Conservation (phyloP, 2,329 filamentous ascomycete species). For the Moelleriella libera region DNA sequence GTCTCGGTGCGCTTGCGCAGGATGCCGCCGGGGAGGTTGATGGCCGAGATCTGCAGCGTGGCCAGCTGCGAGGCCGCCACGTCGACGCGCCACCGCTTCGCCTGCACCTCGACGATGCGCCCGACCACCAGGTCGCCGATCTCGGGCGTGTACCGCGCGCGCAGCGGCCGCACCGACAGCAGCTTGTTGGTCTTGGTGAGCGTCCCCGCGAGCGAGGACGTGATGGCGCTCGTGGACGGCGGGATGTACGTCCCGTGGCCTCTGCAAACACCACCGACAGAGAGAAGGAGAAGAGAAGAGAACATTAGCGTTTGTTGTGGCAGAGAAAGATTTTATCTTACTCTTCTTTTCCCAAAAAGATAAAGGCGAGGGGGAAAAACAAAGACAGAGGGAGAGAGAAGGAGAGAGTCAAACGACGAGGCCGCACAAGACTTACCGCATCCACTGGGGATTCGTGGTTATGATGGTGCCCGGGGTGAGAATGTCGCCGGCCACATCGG, state of each 20-base stretch:
- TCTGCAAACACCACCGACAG: too few relatives aligned
- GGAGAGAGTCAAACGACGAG: neutral
- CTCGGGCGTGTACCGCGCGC: conserved; percentile 86
- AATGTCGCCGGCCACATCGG: conserved; percentile 33
- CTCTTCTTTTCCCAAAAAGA: neutral
- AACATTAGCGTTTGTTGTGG: too few relatives aligned
- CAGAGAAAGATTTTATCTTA: neutral
- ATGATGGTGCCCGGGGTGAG: conserved; percentile 83
- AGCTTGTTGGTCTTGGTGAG: conserved; percentile 94
- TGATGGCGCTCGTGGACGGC: conserved; percentile 51
- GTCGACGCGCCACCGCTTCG: conserved; percentile 87
- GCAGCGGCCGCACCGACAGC: conserved; percentile 77
- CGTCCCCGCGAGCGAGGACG: conserved; percentile 80
- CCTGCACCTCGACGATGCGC: conserved; percentile 88
- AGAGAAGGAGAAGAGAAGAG: too few relatives aligned
- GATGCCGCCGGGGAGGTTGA: conserved; percentile 91
- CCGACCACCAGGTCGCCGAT: conserved; percentile 94
- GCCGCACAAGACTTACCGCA: conserved; percentile 46
- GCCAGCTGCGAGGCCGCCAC: conserved; percentile 80
- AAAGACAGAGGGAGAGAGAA: neutral
- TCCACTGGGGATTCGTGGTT: conserved; percentile 90
- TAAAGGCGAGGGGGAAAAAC: conserved; percentile 1
- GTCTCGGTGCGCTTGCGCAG: conserved; percentile 83
- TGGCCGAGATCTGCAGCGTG: conserved; percentile 69
- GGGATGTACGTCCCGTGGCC: conserved; percentile 85